Evolutionary conservation across 345 rosid genomes (phyloP).

Genomic region (Firmiana major): DNA sequence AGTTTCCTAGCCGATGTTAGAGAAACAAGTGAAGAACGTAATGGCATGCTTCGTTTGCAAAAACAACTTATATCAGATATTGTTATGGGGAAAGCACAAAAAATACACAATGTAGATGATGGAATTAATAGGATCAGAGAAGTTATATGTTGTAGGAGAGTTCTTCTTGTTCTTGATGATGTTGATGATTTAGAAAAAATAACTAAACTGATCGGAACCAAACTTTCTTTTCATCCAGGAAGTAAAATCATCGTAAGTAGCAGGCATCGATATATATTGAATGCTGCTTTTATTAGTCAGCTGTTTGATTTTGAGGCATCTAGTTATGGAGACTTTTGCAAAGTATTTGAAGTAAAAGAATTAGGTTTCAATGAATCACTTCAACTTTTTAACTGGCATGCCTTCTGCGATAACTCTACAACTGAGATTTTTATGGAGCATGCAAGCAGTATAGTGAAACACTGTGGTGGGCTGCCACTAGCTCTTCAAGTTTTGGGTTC

Average conservation of each 20-base stretch:
- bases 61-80: slow-evolving; percentile 27
- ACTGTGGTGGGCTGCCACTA: neutral
- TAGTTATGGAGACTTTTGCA: neutral
- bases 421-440: neutral
- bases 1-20: slow-evolving; percentile 30
- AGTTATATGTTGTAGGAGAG: neutral
- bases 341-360: neutral
- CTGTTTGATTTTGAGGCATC: neutral
- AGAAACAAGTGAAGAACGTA: neutral
- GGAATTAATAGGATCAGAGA: slow-evolving; percentile 7
- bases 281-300: neutral
- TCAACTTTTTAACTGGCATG: slow-evolving; percentile 28
- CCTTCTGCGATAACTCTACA: neutral
- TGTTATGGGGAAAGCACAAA: neutral
- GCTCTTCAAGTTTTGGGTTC: neutral
- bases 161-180: slow-evolving; percentile 17
- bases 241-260: neutral
- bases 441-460: neutral
- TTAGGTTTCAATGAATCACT: slow-evolving; percentile 19
- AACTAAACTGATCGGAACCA: neutral
- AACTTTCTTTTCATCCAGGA: neutral
- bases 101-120: neutral
- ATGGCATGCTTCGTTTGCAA: slow-evolving; percentile 9
- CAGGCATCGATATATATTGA: neutral
- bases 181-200: slow-evolving; percentile 7